phyloP scores from a whole-genome alignment of 768 basidiomycete species.

The Boletus rubescentipes region DNA sequence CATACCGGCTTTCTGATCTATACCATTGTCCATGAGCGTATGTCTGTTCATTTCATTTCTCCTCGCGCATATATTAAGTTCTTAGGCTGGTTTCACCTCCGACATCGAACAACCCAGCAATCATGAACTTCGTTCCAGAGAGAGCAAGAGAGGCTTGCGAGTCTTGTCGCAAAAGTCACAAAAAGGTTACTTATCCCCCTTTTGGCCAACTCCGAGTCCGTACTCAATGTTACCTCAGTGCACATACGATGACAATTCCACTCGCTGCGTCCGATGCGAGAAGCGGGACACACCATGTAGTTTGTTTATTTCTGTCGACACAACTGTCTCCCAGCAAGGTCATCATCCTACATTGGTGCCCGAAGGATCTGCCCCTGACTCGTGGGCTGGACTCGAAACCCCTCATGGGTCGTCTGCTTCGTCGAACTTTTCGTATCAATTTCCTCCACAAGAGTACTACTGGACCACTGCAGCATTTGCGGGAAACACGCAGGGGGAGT shows the following conservation, averaged over 20 bases:
- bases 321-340: slow-evolving; percentile 5
- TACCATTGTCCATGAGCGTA: slow-evolving; percentile 2
- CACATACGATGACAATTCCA: slow-evolving; percentile 13
- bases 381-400: slow-evolving; percentile 4
- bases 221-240: slow-evolving; percentile 16
- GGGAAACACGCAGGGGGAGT: slow-evolving; percentile 1
- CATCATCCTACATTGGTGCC: not conserved
- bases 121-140: slow-evolving; percentile 18
- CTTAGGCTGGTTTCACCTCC: not conserved
- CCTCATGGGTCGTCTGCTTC: slow-evolving; percentile 5
- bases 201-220: not conserved
- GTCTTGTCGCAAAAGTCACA: slow-evolving; percentile 25
- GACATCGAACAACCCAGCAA: slow-evolving; percentile 3
- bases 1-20: slow-evolving; percentile 10
- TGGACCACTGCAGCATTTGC: not conserved
- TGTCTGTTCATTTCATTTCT: slow-evolving; percentile 11
- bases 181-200: slow-evolving; percentile 15
- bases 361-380: not conserved
- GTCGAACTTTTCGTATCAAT: not conserved
- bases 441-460: slow-evolving; percentile 1
- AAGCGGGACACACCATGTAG: slow-evolving; percentile 13
- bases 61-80: slow-evolving; percentile 21
- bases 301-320: slow-evolving; percentile 10
- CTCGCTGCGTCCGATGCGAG: slow-evolving; percentile 19
- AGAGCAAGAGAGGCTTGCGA: slow-evolving; percentile 30